Base-by-base conservation (phyloP, 2,329 filamentous ascomycete genomes). In the Fusarium miscanthi region DNA sequence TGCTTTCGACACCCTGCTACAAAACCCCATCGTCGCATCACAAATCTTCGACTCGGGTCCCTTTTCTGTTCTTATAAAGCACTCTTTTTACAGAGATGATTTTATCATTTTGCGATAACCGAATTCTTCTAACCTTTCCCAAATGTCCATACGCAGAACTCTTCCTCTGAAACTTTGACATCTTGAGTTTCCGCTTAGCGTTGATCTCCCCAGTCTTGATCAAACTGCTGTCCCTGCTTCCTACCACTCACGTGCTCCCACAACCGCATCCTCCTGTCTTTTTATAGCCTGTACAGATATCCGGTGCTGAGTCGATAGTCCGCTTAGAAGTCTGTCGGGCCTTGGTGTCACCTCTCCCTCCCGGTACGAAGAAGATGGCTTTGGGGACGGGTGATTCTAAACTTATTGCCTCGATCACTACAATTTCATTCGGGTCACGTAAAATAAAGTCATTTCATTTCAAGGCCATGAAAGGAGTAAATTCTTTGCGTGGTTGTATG, bases 391-490 rank as follows among this genome's bases (percentile, higher is more conserved):
- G 30, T 30, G 30, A 9, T 30, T 30, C 30, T 30, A 9, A 8
- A 7, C 30, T 30, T 30, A 30, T 30, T 30, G 30, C 8, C 30
- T 30, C 9, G 8, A 30, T 30, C 30, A 30, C 9, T 8, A 30
- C 8, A 8, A 30, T 30, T 6, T 30, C 9, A 30, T 30, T 30
- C 31, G 4, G 12, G 4, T 11, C 5, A 3, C 1, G 3, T 13
- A 4, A 31, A 31, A 31, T 3, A 4, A 31, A 31, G 31, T 5
- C 4, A 12, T 13, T 31, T 12, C 3, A 4, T 5, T 12, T 31
- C 4, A 31, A 12, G 3, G 10, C 31, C 5, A 12, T 31, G 4
- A 5, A 11, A 31, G 12, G 31, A 31, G 31, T 31, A 31, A 31
- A 31, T 31, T 5, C 11, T 12, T 12, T 31, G 31, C 31, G 11